Base-by-base conservation (phyloP, 108 stramenopile species). In the Discostella pseudostelligera region DNA sequence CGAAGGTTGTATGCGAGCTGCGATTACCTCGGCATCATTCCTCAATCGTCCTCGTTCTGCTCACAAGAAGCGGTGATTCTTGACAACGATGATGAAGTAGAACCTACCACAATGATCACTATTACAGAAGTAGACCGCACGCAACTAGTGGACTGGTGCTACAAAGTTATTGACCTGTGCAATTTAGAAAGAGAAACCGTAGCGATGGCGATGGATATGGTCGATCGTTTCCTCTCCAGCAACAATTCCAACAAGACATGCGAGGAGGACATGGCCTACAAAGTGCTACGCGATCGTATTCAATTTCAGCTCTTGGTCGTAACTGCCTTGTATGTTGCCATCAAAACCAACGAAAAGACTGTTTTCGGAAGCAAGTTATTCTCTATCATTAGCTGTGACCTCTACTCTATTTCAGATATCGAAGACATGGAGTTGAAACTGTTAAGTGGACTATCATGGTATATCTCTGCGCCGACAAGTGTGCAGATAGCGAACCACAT, bases 291-390 rank as follows among this genome's bases (percentile, higher is more conserved):
- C 3, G 72, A 83, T 71, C 72, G 77, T 11, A 51, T 67, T 42
- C 20, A 45, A 24, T 87, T 69, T 59, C 87, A 87, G 55, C 59
- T 87, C 6, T 80, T 81, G 26, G 56, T 72, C 63, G 48, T 87
- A 50, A 48, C 82, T 20, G 64, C 69, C 10, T 53, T 87, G 8
- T 87, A 84, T 63, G 61, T 72, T 19, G 66, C 84, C 20, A 62
- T 83, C 46, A 87, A 87, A 56, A 71, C 80, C 25, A 70, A 87
- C 43, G 81, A 82, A 62, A 74, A 46, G 4, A 48, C 71, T 29
- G 85, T 79, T 11, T 57, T 90, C 24, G 63, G 74, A 14, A 69
- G 76, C 8, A 46, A 72, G 3, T 21, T 81, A 10, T 60, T 90
- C 21, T 83, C 81, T 4, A 65, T 61, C 14, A 55, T 86, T 12